Conservation (phyloP, 257 asterid species). For the Parsonsia alboflavescens region DNA sequence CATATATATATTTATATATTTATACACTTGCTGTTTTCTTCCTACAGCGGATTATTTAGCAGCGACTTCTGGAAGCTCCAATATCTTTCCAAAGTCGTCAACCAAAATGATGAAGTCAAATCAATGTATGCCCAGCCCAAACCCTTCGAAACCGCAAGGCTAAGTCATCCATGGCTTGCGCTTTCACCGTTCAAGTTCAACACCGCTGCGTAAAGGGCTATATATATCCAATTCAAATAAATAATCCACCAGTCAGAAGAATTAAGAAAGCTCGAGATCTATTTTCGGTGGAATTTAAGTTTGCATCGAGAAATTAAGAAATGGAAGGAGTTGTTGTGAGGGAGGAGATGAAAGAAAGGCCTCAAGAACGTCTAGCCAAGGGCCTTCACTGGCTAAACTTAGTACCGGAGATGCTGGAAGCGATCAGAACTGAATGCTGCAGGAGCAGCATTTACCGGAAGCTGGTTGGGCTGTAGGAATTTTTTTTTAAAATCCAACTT, state of each 20-base stretch:
- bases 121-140: neutral
- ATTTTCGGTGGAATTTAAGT: too few relatives aligned
- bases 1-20: too few relatives aligned
- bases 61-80: conserved; percentile 10
- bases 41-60: too few relatives aligned
- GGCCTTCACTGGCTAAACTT: neutral
- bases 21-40: too few relatives aligned
- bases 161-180: neutral
- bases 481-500: too few relatives aligned
- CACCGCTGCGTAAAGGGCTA: neutral
- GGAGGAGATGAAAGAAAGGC: neutral
- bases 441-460: too few relatives aligned
- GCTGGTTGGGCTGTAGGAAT: too few relatives aligned
- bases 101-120: neutral
- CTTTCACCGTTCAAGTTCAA: neutral
- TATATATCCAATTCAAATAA: conserved; percentile 1
- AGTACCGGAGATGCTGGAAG: neutral
- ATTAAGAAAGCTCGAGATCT: neutral
- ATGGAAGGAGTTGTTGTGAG: neutral
- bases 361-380: neutral
- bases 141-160: neutral
- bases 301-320: neutral
- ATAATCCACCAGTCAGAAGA: neutral
- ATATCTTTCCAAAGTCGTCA: neutral
- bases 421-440: too few relatives aligned